Percentiles rank a stretch among this genome's conserved stretches.
Evolutionary conservation across 176 grass and related monocot genomes (phyloP).

Genomic region (Oryza meyeriana): DNA sequence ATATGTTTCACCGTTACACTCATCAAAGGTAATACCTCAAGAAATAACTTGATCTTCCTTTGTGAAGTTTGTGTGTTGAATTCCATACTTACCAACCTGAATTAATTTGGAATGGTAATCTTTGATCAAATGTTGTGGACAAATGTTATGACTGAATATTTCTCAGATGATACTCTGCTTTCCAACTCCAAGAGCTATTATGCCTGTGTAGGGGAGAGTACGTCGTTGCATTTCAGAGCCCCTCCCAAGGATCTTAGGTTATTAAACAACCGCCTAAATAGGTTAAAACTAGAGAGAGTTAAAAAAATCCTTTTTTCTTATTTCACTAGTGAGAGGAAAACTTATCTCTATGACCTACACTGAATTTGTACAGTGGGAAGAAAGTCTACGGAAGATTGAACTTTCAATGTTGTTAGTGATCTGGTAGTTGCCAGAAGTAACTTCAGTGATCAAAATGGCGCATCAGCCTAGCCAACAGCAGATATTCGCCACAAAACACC

Average conservation of each 20-base stretch:
- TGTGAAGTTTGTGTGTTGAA: not conserved
- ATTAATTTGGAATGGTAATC: not conserved
- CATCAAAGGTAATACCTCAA: constrained; percentile 66
- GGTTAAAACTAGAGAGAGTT: constrained; percentile 34
- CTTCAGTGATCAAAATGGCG: constrained; percentile 47
- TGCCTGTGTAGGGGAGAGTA: constrained; percentile 93
- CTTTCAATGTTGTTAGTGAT: constrained; percentile 86
- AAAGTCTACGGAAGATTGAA: constrained; percentile 63
- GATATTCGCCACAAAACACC: constrained; percentile 19
- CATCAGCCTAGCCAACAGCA: constrained; percentile 11
- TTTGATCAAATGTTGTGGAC: not conserved
- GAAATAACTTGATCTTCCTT: not conserved
- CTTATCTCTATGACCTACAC: not conserved
- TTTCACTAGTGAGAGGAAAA: not conserved
- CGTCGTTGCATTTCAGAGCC: constrained; percentile 95
- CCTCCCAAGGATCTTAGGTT: constrained; percentile 85
- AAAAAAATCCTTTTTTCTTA: not conserved
- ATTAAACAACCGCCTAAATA: constrained; percentile 90
- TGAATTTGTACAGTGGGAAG: constrained; percentile 49
- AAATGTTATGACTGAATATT: not conserved
- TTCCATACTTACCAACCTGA: not conserved
- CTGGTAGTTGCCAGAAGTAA: constrained; percentile 66
- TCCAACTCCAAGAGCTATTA: constrained; percentile 99
- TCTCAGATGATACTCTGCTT: constrained; percentile 88
- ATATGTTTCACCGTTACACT: constrained; percentile 83